A percentile compares a stretch with the other conserved stretches of the same genome.
phyloP scores from a whole-genome alignment of 2,329 filamentous ascomycete genomes.

The Zymoseptoria tritici region DNA sequence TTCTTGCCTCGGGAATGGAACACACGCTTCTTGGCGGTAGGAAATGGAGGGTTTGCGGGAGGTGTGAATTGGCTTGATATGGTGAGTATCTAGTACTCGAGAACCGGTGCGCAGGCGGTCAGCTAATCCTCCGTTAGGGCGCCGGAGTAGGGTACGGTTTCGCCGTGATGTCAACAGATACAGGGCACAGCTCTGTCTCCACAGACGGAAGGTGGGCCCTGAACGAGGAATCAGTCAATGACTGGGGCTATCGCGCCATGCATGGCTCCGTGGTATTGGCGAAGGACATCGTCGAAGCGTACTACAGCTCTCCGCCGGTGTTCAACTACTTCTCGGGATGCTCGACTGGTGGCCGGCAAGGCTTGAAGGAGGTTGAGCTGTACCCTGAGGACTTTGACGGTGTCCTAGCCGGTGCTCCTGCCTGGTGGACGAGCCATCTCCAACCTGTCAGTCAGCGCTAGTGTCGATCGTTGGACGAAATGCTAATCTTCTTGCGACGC shows the following conservation, averaged over 20 bases:
- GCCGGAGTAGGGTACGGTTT: conserved; percentile 35
- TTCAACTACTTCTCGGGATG: conserved; percentile 53
- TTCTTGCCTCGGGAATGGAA: conserved; percentile 30
- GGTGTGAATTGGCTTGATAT: conserved; percentile 45
- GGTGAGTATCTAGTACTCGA: conserved; percentile 11
- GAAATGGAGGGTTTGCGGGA: conserved; percentile 42
- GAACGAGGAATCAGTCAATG: conserved; percentile 31
- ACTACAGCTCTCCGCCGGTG: conserved; percentile 39
- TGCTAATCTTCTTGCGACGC: neutral
- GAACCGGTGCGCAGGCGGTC: neutral
- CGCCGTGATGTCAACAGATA: conserved; percentile 39
- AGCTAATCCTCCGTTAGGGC: conserved; percentile 14
- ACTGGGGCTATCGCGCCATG: conserved; percentile 36
- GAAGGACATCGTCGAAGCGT: conserved; percentile 42
- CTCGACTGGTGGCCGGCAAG: conserved; percentile 53
- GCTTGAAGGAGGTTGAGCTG: conserved; percentile 46
- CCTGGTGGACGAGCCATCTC: conserved; percentile 47
- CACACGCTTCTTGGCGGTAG: conserved; percentile 32
- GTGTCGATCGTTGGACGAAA: neutral
- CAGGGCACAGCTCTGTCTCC: conserved; percentile 36
- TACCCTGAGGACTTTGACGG: conserved; percentile 54
- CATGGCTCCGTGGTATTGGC: conserved; percentile 45
- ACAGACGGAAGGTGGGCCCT: conserved; percentile 33
- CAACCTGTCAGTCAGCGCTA: conserved; percentile 22
- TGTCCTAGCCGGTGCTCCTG: conserved; percentile 45